Evolutionary conservation across 2,329 filamentous ascomycete genomes (phyloP), one percentile per base, ranked within the genome.

Genomic region (Esteya vermicola): DNA sequence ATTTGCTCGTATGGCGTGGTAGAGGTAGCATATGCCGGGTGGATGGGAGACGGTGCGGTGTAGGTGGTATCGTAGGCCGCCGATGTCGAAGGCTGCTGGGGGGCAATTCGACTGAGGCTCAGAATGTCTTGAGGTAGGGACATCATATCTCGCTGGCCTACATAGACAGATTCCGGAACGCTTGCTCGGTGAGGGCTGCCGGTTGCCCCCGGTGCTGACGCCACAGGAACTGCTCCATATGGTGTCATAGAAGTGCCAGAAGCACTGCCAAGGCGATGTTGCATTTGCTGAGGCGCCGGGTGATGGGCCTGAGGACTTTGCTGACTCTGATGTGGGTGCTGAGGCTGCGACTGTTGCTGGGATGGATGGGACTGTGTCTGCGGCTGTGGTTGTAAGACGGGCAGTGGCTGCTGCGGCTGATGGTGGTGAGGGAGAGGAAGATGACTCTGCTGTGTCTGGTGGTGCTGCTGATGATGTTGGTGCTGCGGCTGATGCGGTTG

Each of bases 121-220:
- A 85, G 62, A 41, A 89, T 68, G 65, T 93, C 85, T 80, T 83
- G 76, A 50, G 75, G 68, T 58, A 75, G 62, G 60, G 70, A 76
- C 64, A 82, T 75, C 72, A 82, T 72, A 69, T 64, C 78, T 68
- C 56, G 73, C 60, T 66, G 72, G 65, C 61, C 68, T 64, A 64
- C 72, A 74, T 58, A 71, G 57, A 57, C 68, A 12, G 36, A 9
- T 63, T 65, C 63, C 48, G 58, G 47, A 52, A 62, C 61, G 58
- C 71, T 65, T 57, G 72, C 60, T 58, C 72, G 65, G 57, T 72
- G 66, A 64, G 80, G 73, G 62, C 67, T 76, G 76, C 77, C 78
- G 68, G 88, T n/a, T 20, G 16, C 22, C 8, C 13, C n/a, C 68
- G 18, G 32, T 18, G 13, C 33, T n/a, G n/a, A n/a, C n/a, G n/a